A percentile compares a stretch with the other conserved stretches of the same genome.
phyloP scores from a whole-genome alignment of 305 asterid species.

The Fraxinus platypoda region DNA sequence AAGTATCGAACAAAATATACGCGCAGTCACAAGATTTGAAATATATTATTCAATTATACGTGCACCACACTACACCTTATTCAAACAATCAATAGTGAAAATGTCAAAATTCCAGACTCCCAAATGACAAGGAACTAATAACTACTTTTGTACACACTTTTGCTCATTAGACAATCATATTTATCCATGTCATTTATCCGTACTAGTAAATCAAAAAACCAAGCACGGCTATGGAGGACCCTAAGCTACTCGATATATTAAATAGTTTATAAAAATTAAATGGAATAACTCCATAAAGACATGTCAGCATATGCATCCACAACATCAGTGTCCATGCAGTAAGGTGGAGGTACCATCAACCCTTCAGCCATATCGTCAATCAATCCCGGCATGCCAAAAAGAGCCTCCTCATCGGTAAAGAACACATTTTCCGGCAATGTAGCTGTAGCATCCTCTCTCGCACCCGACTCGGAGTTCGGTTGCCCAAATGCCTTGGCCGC shows the following conservation, averaged over 20 bases:
- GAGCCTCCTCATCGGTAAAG: conserved; percentile 52
- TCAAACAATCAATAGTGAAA: too few relatives aligned
- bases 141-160: neutral
- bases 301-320: conserved; percentile 37
- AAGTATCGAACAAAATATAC: too few relatives aligned
- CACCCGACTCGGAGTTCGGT: neutral
- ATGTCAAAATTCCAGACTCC: too few relatives aligned
- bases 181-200: neutral
- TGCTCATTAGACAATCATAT: neutral
- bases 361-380: conserved; percentile 61
- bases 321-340: conserved; percentile 12
- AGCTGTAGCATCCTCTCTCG: neutral
- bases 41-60: too few relatives aligned
- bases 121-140: too few relatives aligned
- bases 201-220: neutral
- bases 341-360: conserved; percentile 61
- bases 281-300: conserved; percentile 49
- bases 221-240: neutral
- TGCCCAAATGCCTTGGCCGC: conserved; percentile 40
- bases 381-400: conserved; percentile 57
- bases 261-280: conserved; percentile 10
- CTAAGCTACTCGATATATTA: neutral
- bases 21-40: too few relatives aligned
- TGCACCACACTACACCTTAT: too few relatives aligned
- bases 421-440: conserved; percentile 16